These are phyloP conservation scores for Trichosporon sp. DNA, from an alignment of 1,284 basidiomycete genomes.

Conservation along the genomic window DNA sequence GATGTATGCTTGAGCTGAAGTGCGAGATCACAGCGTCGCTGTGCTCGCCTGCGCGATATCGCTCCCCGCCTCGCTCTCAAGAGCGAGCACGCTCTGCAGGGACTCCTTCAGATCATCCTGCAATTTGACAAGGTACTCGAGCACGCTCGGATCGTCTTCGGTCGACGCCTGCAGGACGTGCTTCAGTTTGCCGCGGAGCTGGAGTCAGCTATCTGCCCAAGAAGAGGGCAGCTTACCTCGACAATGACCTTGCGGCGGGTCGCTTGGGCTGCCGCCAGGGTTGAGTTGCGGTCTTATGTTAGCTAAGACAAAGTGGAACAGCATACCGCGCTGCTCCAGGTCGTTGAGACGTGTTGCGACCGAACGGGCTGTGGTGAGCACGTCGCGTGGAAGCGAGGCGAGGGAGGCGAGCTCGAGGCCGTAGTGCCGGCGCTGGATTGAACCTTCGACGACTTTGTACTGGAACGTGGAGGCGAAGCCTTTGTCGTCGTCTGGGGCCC, in stretches of 20 bases:
- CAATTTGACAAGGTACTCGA: constrained; percentile 22
- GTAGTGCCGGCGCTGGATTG: constrained; percentile 50
- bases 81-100: constrained; percentile 17
- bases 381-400: constrained; percentile 73
- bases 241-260: constrained; percentile 31
- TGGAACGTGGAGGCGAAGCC: constrained; percentile 73
- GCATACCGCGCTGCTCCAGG: constrained; percentile 62
- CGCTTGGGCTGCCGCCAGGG: constrained; percentile 24
- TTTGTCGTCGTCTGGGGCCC: background rate
- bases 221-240: constrained; percentile 19
- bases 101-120: constrained; percentile 17
- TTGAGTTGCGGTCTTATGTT: constrained; percentile 27
- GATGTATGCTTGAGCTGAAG: background rate
- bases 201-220: background rate
- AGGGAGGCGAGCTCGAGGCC: constrained; percentile 79
- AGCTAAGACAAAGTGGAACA: background rate
- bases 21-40: background rate
- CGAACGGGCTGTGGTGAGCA: constrained; percentile 65
- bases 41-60: constrained; percentile 4
- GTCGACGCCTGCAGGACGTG: constrained; percentile 25
- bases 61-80: constrained; percentile 1
- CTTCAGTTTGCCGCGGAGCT: constrained; percentile 30
- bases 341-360: constrained; percentile 66
- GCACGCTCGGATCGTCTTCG: constrained; percentile 14
- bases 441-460: constrained; percentile 64